Evolutionary conservation across 176 grass and related monocot species (phyloP).

Genomic region (Oropetium thomaeum): DNA sequence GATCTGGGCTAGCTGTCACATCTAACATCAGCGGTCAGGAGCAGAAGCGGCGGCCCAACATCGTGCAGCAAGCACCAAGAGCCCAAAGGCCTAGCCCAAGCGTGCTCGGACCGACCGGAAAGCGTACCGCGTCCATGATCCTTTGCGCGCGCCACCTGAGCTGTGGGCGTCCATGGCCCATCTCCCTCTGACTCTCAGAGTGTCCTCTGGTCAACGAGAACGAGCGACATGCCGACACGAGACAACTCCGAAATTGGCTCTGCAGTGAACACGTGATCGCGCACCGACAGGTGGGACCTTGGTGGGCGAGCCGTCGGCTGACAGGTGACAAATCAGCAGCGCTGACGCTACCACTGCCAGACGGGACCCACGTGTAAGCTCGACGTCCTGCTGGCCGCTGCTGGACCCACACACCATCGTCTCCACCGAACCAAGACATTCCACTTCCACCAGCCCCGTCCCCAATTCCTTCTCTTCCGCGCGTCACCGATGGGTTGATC

Average conservation of each 20-base stretch:
- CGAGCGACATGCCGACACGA: not conserved
- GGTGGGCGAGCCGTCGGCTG: not conserved
- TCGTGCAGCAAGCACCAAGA: not conserved
- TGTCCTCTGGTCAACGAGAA: conserved; percentile 21
- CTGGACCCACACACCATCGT: conserved; percentile 35
- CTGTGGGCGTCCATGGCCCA: not conserved
- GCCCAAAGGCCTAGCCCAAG: not conserved
- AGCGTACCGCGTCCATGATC: no score
- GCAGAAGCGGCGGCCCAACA: not conserved
- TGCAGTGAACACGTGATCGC: not conserved
- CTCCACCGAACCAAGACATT: conserved; percentile 27
- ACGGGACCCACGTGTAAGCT: conserved; percentile 1
- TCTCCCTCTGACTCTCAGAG: not conserved
- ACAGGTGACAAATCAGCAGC: not conserved
- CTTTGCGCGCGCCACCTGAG: no score
- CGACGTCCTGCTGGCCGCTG: not conserved
- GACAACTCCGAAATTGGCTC: not conserved
- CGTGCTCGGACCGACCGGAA: no score
- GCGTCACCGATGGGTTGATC: conserved; percentile 46
- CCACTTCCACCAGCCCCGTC: conserved; percentile 14
- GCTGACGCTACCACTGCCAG: not conserved
- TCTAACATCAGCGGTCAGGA: not conserved
- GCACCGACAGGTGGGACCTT: conserved; percentile 13
- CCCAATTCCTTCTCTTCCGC: conserved; percentile 18
- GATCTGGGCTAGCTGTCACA: not conserved